These are phyloP conservation scores for Ogataea paradorogensis DNA, from an alignment of 805 yeast species.

Conservation along the genomic window DNA sequence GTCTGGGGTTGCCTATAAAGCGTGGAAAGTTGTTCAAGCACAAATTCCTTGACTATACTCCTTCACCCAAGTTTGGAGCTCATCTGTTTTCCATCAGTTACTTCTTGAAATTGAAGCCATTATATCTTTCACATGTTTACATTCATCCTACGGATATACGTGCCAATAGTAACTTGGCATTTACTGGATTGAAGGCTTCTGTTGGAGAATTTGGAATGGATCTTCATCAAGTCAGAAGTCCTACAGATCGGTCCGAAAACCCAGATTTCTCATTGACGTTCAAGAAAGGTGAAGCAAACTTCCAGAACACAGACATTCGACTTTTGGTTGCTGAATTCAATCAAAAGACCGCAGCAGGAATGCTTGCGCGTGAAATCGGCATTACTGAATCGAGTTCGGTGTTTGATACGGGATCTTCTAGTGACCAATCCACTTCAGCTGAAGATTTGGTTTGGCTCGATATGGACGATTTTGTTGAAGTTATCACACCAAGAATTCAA, in stretches of 20 bases:
- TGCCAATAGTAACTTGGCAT: conserved; percentile 45
- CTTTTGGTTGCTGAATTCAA: conserved; percentile 61
- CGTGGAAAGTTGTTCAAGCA: conserved; percentile 66
- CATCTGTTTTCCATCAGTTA: conserved; percentile 72
- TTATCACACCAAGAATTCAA: conserved; percentile 48
- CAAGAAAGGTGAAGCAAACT: conserved; percentile 67
- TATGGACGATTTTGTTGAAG: conserved; percentile 69
- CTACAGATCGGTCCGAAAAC: conserved; percentile 30
- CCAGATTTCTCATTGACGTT: conserved; percentile 55
- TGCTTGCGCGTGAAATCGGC: conserved; percentile 36
- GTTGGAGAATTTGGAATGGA: conserved; percentile 58
- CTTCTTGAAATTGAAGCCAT: conserved; percentile 66
- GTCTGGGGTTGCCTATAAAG: conserved; percentile 74
- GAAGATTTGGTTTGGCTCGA: conserved; percentile 58
- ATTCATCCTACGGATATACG: conserved; percentile 41
- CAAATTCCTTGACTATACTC: conserved; percentile 32
- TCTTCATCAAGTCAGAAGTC: conserved; percentile 54
- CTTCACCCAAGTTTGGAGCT: conserved; percentile 32
- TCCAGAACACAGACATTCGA: conserved; percentile 65
- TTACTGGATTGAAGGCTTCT: conserved; percentile 70
- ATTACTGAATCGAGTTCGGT: conserved; percentile 18
- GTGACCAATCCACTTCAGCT: conserved; percentile 12
- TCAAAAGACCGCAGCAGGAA: conserved; percentile 47
- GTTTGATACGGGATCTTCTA: conserved; percentile 22
- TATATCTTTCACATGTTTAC: conserved; percentile 73